Base-by-base conservation (phyloP, 1,284 basidiomycete species). In the Cutaneotrichosporon dermatis region DNA sequence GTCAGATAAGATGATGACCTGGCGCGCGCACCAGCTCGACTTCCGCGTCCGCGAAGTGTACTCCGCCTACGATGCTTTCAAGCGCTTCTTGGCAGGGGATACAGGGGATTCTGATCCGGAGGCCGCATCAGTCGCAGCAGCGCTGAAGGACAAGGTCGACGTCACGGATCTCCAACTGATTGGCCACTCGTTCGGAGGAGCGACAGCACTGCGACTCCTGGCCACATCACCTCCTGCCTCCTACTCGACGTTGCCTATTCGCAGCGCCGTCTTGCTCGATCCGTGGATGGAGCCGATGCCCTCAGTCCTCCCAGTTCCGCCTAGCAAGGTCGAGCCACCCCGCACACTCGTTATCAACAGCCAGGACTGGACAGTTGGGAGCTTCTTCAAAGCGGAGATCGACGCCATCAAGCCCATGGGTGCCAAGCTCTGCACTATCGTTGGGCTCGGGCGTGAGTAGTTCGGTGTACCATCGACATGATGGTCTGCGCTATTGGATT, bases 241-340 rank as follows among this genome's bases (percentile, higher is more conserved):
- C 75, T 3, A 56, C 72, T 5, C 75, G 73, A 3, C 71, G 1
- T 79, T 89, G 54, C 85, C 85, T 0, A 73, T 86, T 43, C 82
- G 83, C 56, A 33, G 37, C 16, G 83, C 81, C 3, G 69, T 90
- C 12, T 78, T 85, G 25, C 80, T 89, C 9, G 89, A 90, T 72
- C 89, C 89, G 37, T 90, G 89, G 89, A 73, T 89, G 13, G 88
- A 90, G 59, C 87, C 89, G n/a, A 25, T 83, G 83, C 13, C 50
- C 2, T 53, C 13, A 40, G 56, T 39, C 13, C 10, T 66, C 67
- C 46, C 46, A 2, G 10, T 33, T 7, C 12, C 34, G 2, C 34
- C 46, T 7, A 12, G 25, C 34, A 34, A 13, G 3, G 13, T n/a
- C 4, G 4, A 9, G 6, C 33, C 46, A 12, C 57, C 82, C 5